Conservation (phyloP, 2,329 filamentous ascomycete genomes). For the Neophaeococcomyces mojaviensis region DNA sequence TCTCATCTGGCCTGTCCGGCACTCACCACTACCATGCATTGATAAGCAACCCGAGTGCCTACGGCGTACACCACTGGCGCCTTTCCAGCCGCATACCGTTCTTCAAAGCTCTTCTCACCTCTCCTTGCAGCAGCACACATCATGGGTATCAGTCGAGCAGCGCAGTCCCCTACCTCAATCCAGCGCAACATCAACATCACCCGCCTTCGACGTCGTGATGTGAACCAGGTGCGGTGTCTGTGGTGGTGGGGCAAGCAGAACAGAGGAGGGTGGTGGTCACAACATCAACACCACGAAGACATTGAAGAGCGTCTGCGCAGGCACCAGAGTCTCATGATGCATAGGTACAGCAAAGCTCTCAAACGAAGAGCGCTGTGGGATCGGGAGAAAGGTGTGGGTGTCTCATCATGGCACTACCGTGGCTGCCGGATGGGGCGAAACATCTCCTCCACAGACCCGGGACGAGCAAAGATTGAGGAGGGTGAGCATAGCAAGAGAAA, state of each 20-base stretch:
- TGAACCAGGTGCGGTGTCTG: constrained; percentile 14
- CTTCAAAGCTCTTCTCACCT: too few species aligned
- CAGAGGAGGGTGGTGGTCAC: constrained; percentile 7
- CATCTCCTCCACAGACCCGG: constrained; percentile 10
- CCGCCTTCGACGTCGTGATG: constrained; percentile 1
- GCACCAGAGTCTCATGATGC: constrained; percentile 19
- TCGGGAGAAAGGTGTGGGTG: constrained; percentile 12
- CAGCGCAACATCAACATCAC: background rate
- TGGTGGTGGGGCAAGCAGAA: constrained; percentile 22
- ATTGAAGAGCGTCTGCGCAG: constrained; percentile 17
- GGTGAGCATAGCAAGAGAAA: constrained; percentile 6
- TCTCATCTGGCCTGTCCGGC: background rate
- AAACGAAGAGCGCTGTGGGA: constrained; percentile 20
- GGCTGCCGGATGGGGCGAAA: constrained; percentile 3
- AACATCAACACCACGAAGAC: constrained; percentile 12
- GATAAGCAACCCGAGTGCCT: background rate
- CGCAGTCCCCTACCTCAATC: constrained; percentile 2
- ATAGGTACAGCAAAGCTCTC: constrained; percentile 20
- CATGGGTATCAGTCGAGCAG: constrained; percentile 5
- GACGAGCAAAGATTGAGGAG: constrained; percentile 6
- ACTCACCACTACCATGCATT: background rate
- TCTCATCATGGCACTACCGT: constrained; percentile 9
- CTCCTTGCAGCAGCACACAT: background rate
- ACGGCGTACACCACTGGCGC: background rate
- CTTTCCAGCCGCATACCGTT: background rate